Evolutionary conservation across 2,329 filamentous ascomycete species (phyloP).

Genomic region (Beauveria scarabaeidicola): DNA sequence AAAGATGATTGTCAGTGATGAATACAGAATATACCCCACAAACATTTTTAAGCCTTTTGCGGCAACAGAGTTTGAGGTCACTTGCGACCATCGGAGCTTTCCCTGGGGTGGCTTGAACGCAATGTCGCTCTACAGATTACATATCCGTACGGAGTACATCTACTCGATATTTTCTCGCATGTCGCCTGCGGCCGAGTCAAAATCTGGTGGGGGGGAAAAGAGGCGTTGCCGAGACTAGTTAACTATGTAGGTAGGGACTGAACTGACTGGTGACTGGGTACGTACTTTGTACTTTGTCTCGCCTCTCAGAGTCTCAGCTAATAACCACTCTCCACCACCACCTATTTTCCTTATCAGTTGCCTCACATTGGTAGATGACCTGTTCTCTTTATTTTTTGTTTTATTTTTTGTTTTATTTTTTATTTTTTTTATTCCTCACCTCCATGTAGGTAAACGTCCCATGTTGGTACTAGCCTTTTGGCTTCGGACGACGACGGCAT

Average conservation of each 20-base stretch:
- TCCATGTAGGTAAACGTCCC: conserved; percentile 2
- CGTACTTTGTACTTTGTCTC: no score
- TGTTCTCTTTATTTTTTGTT: no score
- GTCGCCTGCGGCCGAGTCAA: conserved; percentile 7
- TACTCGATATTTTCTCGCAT: background rate
- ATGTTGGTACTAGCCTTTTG: background rate
- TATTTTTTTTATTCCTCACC: background rate
- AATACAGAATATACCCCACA: background rate
- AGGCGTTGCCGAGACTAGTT: background rate
- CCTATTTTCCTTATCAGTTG: conserved; percentile 3
- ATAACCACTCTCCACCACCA: background rate
- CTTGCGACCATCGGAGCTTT: conserved; percentile 9
- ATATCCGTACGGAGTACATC: background rate
- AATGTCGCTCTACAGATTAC: no score
- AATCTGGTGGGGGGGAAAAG: background rate
- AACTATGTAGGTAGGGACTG: no score
- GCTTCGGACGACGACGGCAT: conserved; percentile 8
- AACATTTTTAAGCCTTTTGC: background rate
- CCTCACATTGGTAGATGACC: conserved; percentile 3
- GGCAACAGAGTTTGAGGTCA: background rate
- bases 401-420: background rate
- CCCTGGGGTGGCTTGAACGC: background rate
- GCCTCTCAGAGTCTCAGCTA: no score
- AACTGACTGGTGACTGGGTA: no score
- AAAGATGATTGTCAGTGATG: background rate